A percentile compares a stretch with the other conserved stretches of the same genome.
These are phyloP conservation scores for Physcomitrellopsis africana DNA, from an alignment of 225 moss, liverwort and hornwort species.

Conservation along the genomic window DNA sequence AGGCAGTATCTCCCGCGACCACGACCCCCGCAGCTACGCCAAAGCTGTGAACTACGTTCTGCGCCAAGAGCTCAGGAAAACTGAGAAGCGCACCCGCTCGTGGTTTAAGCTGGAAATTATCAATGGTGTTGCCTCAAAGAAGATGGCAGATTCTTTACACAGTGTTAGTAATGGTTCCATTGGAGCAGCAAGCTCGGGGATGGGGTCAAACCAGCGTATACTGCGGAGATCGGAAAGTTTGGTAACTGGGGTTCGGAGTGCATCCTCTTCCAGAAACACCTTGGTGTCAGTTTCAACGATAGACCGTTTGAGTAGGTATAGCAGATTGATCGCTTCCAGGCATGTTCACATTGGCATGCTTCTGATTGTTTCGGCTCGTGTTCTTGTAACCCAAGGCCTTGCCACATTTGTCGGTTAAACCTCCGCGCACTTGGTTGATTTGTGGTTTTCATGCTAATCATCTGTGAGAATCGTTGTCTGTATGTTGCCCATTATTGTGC, in stretches of 20 bases:
- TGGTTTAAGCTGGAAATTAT: constrained; percentile 42
- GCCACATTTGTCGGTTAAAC: constrained; percentile 49
- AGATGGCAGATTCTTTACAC: constrained; percentile 26
- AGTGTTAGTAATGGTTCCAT: constrained; percentile 41
- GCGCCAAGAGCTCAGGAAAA: constrained; percentile 40
- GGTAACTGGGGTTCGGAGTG: constrained; percentile 30
- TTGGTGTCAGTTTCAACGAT: constrained; percentile 39
- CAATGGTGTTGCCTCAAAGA: constrained; percentile 33
- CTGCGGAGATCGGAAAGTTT: constrained; percentile 33
- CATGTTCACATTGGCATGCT: constrained; percentile 61
- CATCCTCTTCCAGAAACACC: constrained; percentile 32
- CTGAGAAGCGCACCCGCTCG: constrained; percentile 25
- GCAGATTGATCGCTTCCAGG: constrained; percentile 58
- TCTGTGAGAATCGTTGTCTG: no score
- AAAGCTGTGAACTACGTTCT: constrained; percentile 43
- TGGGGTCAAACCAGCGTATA: constrained; percentile 39
- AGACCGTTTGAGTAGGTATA: constrained; percentile 52
- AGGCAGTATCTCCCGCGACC: constrained; percentile 51
- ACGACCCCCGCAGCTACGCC: constrained; percentile 51
- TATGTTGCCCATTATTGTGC: no score
- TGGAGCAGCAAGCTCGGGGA: constrained; percentile 50
- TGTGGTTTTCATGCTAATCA: no score
- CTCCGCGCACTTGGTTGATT: no score
- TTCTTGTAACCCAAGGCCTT: constrained; percentile 48
- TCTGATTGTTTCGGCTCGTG: constrained; percentile 48